Evolutionary conservation across 1,284 basidiomycete genomes (phyloP).

Genomic region (Inonotus hispidus): DNA sequence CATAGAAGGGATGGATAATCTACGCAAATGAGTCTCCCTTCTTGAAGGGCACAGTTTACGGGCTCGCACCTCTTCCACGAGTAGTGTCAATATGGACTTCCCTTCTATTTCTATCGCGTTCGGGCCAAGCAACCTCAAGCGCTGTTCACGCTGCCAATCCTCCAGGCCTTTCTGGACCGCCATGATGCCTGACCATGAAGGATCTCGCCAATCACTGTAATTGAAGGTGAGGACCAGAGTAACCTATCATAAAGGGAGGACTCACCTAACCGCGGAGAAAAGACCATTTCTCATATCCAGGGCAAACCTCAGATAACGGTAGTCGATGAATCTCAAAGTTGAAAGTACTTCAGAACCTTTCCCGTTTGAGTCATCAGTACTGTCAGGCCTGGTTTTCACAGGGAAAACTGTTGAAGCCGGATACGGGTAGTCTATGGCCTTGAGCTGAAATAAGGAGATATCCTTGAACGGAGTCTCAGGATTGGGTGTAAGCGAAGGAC

Average conservation of each 20-base stretch:
- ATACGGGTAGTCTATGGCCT: slow-evolving; percentile 68
- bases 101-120: slow-evolving; percentile 92
- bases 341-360: slow-evolving; percentile 35
- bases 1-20: slow-evolving; percentile 95
- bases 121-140: slow-evolving; percentile 72
- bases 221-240: background rate
- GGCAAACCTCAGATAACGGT: slow-evolving; percentile 88
- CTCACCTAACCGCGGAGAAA: slow-evolving; percentile 76
- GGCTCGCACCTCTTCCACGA: slow-evolving; percentile 80
- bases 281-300: slow-evolving; percentile 81
- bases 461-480: slow-evolving; percentile 76
- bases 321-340: slow-evolving; percentile 62
- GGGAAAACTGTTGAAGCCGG: slow-evolving; percentile 77
- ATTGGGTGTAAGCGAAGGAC: slow-evolving; percentile 19
- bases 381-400: slow-evolving; percentile 17
- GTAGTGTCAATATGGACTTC: slow-evolving; percentile 76
- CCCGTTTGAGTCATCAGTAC: slow-evolving; percentile 26
- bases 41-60: slow-evolving; percentile 14
- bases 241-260: slow-evolving; percentile 4
- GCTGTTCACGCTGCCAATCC: slow-evolving; percentile 52
- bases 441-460: slow-evolving; percentile 71
- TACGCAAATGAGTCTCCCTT: slow-evolving; percentile 25
- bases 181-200: slow-evolving; percentile 61
- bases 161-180: slow-evolving; percentile 64
- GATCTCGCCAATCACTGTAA: slow-evolving; percentile 88